Evolutionary conservation across 129 eudicot species (phyloP).

Genomic region (Erigeron canadensis): DNA sequence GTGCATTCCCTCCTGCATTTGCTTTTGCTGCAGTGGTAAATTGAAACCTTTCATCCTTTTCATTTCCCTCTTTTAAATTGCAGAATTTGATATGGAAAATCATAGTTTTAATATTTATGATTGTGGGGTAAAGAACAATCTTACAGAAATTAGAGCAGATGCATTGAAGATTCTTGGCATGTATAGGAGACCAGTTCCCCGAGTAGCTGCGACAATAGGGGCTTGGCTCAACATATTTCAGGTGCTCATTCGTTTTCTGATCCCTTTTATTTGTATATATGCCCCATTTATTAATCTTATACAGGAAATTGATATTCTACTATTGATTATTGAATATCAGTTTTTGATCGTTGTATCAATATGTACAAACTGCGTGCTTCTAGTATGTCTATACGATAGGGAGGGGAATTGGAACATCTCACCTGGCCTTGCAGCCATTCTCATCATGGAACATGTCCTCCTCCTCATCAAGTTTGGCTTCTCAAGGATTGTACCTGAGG

Average conservation of each 20-base stretch:
- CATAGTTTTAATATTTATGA: constrained; percentile 11
- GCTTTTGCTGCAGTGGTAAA: constrained; percentile 84
- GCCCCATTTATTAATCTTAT: background rate
- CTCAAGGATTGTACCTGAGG: constrained; percentile 89
- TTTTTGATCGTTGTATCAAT: constrained; percentile 87
- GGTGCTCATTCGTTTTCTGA: constrained; percentile 32
- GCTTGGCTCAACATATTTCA: constrained; percentile 98
- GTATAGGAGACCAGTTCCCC: constrained; percentile 84
- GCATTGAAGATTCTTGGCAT: constrained; percentile 87
- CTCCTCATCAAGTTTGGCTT: constrained; percentile 85
- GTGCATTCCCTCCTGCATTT: constrained; percentile 94
- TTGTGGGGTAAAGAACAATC: constrained; percentile 56
- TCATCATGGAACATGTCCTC: constrained; percentile 83
- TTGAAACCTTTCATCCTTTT: constrained; percentile 1
- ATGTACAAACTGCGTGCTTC: constrained; percentile 85
- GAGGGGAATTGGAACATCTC: constrained; percentile 87
- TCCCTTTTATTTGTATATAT: background rate
- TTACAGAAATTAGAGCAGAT: constrained; percentile 90
- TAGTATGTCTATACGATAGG: constrained; percentile 76
- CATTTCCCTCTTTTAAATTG: background rate
- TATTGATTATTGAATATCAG: constrained; percentile 48
- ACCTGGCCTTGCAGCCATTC: constrained; percentile 94
- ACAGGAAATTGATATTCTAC: background rate
- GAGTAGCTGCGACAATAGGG: constrained; percentile 78
- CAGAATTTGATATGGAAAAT: constrained; percentile 1